These are phyloP conservation scores for Fusarium annulatum DNA, from an alignment of 2,329 filamentous ascomycete species.

Conservation along the genomic window DNA sequence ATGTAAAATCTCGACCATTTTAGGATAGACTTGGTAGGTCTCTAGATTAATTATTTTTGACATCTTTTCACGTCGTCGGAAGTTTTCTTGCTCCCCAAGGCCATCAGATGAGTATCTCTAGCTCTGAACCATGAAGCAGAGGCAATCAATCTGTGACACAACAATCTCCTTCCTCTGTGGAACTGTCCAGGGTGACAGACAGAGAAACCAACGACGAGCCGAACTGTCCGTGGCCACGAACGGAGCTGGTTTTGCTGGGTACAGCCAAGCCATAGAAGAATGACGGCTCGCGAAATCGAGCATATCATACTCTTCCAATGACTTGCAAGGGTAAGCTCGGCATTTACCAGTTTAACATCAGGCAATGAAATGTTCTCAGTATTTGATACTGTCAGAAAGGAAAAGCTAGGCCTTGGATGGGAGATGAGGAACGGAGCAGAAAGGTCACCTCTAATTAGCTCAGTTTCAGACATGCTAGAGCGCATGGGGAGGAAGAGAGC, in stretches of 20 bases:
- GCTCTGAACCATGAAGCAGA: constrained; percentile 16
- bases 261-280: background rate
- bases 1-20: background rate
- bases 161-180: constrained; percentile 33
- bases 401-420: constrained; percentile 16
- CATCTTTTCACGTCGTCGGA: background rate
- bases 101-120: background rate
- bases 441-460: constrained; percentile 35
- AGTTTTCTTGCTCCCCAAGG: background rate
- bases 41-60: background rate
- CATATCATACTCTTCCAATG: background rate
- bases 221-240: background rate
- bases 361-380: background rate
- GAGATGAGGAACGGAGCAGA: constrained; percentile 42
- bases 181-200: constrained; percentile 1
- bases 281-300: background rate
- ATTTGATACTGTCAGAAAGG: constrained; percentile 1
- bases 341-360: background rate
- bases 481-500: constrained; percentile 20
- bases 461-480: constrained; percentile 41
- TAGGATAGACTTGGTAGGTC: background rate
- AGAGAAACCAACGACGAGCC: constrained; percentile 8
- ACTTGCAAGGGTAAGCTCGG: constrained; percentile 1
- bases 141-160: constrained; percentile 39
- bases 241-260: background rate